Evolutionary conservation across 768 basidiomycete genomes (phyloP), one percentile per base, ranked within the genome.

Genomic region (Phanerochaete carnosa): DNA sequence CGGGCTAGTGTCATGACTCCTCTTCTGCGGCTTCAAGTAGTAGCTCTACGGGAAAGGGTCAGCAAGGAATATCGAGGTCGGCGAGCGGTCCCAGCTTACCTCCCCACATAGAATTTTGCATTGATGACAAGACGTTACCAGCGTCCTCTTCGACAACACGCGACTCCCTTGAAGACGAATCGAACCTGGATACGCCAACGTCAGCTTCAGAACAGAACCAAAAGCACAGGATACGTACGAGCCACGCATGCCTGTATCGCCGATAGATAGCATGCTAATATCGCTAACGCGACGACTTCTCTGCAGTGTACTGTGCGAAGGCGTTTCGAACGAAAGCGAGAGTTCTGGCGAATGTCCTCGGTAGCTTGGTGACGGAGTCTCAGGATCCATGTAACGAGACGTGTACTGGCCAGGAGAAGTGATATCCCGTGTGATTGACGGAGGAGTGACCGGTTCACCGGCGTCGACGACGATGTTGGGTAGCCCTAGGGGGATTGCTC

Each of bases 51-150:
- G 22, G 8, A 23, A 29, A 35, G 32, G 53, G 45, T 45, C 16
- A 46, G 30, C 46, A 25, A 8, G 15, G 43, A 15, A 2, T 50
- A 25, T 22, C 6, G 2, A 9, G 19, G 32, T 55, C 8, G 3
- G 4, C 19, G 39, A 19, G 15, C 22, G 13, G 2, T 19, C n/a
- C 9, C 5, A 19, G 73, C 86, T 66, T 66, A 87, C 88, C 87
- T 67, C 85, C 84, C 89, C 89, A 90, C 55, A 84, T 77, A n/a
- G 88, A 88, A 61, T 78, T 81, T 62, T 87, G 80, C 74, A 88
- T 81, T 12, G 86, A 81, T 22, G 80, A 77, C 22, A 86, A 71
- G 23, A 87, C 76, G 59, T 81, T 75, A 7, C 63, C 58, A 76
- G 80, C 23, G 71, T 75, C 72, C 73, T 76, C 64, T 70, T 66